Conservation (phyloP, 371 early-diverging fungal species). For the Zopfochytrium polystomum region DNA sequence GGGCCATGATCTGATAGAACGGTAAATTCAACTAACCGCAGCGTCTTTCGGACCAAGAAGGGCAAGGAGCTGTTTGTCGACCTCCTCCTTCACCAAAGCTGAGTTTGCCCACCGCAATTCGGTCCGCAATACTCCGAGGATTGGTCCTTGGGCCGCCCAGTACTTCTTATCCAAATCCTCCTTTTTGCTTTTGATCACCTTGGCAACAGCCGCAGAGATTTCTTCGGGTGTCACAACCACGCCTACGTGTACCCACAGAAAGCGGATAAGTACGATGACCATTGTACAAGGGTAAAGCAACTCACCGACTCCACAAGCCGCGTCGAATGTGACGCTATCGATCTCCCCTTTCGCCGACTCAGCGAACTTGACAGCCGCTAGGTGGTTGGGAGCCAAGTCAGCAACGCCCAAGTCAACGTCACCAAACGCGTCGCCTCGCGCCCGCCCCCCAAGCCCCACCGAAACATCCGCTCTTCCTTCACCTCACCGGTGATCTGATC, state of each 20-base stretch:
- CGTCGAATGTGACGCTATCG: constrained; percentile 68
- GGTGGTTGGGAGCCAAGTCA: no score
- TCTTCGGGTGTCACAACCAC: constrained; percentile 65
- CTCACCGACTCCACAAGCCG: constrained; percentile 87
- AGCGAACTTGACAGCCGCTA: constrained; percentile 87
- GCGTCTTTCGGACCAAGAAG: constrained; percentile 93
- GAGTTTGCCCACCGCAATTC: constrained; percentile 89
- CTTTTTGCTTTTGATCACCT: constrained; percentile 51
- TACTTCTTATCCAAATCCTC: constrained; percentile 75
- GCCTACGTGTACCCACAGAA: constrained; percentile 51
- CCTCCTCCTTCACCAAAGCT: constrained; percentile 74
- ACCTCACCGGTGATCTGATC: constrained; percentile 88
- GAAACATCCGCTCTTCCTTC: no score
- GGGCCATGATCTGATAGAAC: no score
- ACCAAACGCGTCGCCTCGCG: neutral
- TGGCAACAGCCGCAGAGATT: constrained; percentile 34
- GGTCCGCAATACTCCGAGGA: constrained; percentile 70
- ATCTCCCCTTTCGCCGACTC: constrained; percentile 55
- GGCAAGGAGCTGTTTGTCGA: constrained; percentile 80
- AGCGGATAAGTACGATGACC: neutral
- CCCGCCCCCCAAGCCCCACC: neutral
- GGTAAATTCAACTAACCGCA: no score
- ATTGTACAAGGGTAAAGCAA: constrained; percentile 7
- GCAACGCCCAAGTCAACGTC: neutral
- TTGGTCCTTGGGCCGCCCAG: constrained; percentile 72